Evolutionary conservation across 1,284 basidiomycete species (phyloP), one percentile per base, ranked within the genome.

Genomic region (Porogramme epimiltina): DNA sequence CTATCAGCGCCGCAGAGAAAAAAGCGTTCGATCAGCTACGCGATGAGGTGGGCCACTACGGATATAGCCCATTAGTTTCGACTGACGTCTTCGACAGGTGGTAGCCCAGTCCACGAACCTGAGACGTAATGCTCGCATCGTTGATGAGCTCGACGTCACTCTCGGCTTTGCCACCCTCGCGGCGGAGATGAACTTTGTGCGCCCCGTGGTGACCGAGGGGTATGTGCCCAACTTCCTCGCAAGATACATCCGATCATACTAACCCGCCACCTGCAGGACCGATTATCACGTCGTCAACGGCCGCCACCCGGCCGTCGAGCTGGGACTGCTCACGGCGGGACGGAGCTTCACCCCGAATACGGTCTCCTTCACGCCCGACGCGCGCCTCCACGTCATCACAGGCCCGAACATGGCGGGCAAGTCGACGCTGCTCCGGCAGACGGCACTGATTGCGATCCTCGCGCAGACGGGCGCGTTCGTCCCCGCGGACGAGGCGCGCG

Each of bases 401-500:
- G 96, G 96, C 0, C 96, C 96, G 0, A 98, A 98, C 65, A 98
- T 98, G 93, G 93, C 92, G 38, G 83, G 93, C 44, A 98, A 99
- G 70, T 95, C 92, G 1, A 98, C 96, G 0, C 80, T 93, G 26
- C 79, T 99, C 18, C 89, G 96, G 15, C 95, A 98, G 67, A 91
- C 86, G 0, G 97, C 96, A 3, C 77, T 99, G 23, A 89, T 98
- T 46, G 78, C 89, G 8, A 90, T 99, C 53, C 78, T 99, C 2
- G 96, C 95, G 0, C 96, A 99, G 69, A 83, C 85, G 5, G 96
- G 96, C 2, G 91, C 88, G 6, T 99, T 92, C 68, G 94, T 99
- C 0, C 97, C 97, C 1, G 95, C 95, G 23, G 82, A 89, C 44
- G 67, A 70, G 18, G 94, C 93, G 1, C 72, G 74, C 25, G 73